Percentiles rank a stretch among this genome's conserved stretches.
These are phyloP conservation scores for Cryptosporidium muris DNA, from an alignment of 169 alveolate genomes.

Conservation along the genomic window DNA sequence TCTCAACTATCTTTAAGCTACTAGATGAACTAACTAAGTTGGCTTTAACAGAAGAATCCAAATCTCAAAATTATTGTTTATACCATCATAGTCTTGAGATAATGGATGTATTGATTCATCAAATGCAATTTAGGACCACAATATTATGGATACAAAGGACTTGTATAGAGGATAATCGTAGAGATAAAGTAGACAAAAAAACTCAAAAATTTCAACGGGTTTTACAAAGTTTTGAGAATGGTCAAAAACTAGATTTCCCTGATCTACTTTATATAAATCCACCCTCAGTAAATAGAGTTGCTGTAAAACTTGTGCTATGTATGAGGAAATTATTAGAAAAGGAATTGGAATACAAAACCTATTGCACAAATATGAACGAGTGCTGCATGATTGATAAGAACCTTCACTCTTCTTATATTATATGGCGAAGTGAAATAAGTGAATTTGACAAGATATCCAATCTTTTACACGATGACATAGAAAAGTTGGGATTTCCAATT, in stretches of 20 bases:
- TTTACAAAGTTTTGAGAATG: conserved; percentile 24
- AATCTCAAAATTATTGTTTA: conserved; percentile 20
- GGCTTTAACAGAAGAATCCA: not conserved
- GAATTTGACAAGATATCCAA: not conserved
- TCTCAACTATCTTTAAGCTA: conserved; percentile 10
- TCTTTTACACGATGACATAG: not conserved
- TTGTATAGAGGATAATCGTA: conserved; percentile 35
- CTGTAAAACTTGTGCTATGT: conserved; percentile 13
- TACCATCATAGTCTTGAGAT: conserved; percentile 56
- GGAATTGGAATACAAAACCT: not conserved
- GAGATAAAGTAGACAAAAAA: conserved; percentile 55
- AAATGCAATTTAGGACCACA: conserved; percentile 66
- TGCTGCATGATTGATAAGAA: not conserved
- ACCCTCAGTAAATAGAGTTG: conserved; percentile 9
- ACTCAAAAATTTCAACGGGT: conserved; percentile 35
- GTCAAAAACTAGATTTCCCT: not conserved
- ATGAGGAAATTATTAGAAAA: not conserved
- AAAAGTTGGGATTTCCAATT: conserved; percentile 24
- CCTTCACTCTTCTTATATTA: conserved; percentile 26
- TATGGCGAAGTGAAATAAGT: not conserved
- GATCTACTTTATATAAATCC: conserved; percentile 6
- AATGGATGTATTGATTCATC: conserved; percentile 48
- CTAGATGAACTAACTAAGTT: conserved; percentile 11
- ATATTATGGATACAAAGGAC: conserved; percentile 40
- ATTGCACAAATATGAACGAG: conserved; percentile 13